Evolutionary conservation across 768 basidiomycete genomes (phyloP).

Genomic region (Leucocoprinus sp.): DNA sequence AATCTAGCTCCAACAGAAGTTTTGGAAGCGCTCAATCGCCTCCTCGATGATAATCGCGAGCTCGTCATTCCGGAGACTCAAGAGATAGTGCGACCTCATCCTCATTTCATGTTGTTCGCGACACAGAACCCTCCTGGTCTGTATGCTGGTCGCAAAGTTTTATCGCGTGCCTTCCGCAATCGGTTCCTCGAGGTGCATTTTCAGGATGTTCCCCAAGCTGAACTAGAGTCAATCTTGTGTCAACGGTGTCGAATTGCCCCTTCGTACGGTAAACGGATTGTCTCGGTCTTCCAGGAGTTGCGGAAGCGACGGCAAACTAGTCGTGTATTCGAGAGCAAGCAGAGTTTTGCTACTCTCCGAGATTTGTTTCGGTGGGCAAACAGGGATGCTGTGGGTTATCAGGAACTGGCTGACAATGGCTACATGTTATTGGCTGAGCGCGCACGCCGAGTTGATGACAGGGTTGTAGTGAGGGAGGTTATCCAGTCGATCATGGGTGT

Average conservation of each 20-base stretch:
- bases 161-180: constrained; percentile 94
- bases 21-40: constrained; percentile 90
- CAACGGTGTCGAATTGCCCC: constrained; percentile 90
- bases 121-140: constrained; percentile 97
- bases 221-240: constrained; percentile 90
- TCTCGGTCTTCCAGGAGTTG: constrained; percentile 85
- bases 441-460: constrained; percentile 78
- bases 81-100: constrained; percentile 88
- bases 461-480: constrained; percentile 82
- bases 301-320: constrained; percentile 86
- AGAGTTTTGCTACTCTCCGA: constrained; percentile 92
- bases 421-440: constrained; percentile 97
- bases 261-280: constrained; percentile 86
- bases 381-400: constrained; percentile 80
- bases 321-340: constrained; percentile 95
- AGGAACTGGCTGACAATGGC: constrained; percentile 91
- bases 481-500: constrained; percentile 89
- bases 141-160: constrained; percentile 89
- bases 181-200: constrained; percentile 98
- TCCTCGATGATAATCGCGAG: constrained; percentile 96
- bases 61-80: constrained; percentile 93
- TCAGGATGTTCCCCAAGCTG: constrained; percentile 89
- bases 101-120: constrained; percentile 96
- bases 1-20: constrained; percentile 98
- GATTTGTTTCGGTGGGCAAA: constrained; percentile 98